Evolutionary conservation across 2,329 filamentous ascomycete species (phyloP), one percentile per base, ranked within the genome.

Genomic region (Anisogramma anomala): DNA sequence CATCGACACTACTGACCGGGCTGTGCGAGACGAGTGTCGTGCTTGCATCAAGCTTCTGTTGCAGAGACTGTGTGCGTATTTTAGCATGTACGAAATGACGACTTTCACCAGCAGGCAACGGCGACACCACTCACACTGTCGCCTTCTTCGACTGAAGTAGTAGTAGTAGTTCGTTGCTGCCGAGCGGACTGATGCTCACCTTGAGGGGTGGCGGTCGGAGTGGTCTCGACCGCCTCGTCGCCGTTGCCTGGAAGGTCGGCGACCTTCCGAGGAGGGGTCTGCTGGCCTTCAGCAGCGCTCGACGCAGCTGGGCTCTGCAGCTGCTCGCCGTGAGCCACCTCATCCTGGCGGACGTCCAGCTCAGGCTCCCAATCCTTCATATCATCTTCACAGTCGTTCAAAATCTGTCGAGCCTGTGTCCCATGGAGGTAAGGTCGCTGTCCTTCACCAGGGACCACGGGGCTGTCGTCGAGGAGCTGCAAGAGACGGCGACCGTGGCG

Each of bases 341-440:
- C 46, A 11, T 39, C 33, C n/a, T 42, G 34, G 4, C 27, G 32
- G 3, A 56, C 50, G 14, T 68, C 65, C 6, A 51, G 47, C 38
- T 69, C 65, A 3, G 67, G 65, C 41, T 65, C 66, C 85, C 89
- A 96, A 30, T 76, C 72, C 41, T 80, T 77, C 47, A 98, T 75
- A 52, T 94, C 85, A 40, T 85, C 81, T 61, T 98, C 91, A 31
- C 87, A 88, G 48, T 95, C 88, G 54, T 93, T 91, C 19, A 98
- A 74, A 33, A 96, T 76, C 58, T 93, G 83, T 39, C 86, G 79
- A 2, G 85, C 86, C 49, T 82, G 77, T 10, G 72, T 66, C 7
- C 65, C 67, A 43, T 79, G 65, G 26, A 75, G 67, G 57, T 91
- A 96, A 0, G 71, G 61, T n/a, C 72, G 68, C 37, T 82, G 79